A percentile compares a stretch with the other conserved stretches of the same genome.
Evolutionary conservation across 73 alveolate genomes (phyloP).

Genomic region (Symbiodinium natans): DNA sequence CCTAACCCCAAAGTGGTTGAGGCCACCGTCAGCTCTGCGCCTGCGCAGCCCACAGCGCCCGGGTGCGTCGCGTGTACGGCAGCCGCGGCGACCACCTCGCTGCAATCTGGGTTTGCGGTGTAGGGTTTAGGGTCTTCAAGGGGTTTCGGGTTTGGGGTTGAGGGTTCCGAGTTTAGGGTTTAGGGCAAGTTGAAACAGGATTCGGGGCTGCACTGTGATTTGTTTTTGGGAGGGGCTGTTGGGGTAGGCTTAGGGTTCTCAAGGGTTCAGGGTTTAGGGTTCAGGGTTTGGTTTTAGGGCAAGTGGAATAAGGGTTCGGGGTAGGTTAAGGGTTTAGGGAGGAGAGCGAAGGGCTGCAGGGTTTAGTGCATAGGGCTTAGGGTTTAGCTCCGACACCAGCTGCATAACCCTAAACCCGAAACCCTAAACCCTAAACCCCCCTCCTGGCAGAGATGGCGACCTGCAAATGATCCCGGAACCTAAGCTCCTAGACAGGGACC

Average conservation of each 20-base stretch:
- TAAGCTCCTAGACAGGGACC: too few species aligned
- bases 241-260: not conserved
- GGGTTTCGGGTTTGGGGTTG: too few species aligned
- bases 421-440: not conserved
- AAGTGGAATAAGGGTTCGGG: not conserved
- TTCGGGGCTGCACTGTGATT: too few species aligned
- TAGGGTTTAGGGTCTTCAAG: too few species aligned
- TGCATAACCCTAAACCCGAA: not conserved
- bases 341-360: not conserved
- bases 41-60: slow-evolving; percentile 42
- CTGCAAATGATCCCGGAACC: too few species aligned
- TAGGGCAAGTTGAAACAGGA: too few species aligned
- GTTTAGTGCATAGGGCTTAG: not conserved
- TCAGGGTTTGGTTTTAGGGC: not conserved
- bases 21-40: slow-evolving; percentile 20
- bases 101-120: too few species aligned
- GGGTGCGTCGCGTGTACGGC: slow-evolving; percentile 64
- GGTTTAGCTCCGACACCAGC: too few species aligned
- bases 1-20: not conserved
- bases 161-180: too few species aligned
- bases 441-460: too few species aligned
- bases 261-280: not conserved
- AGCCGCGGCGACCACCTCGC: slow-evolving; percentile 65
- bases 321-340: not conserved
- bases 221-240: too few species aligned